A percentile compares a stretch with the other conserved stretches of the same genome.
phyloP scores from a whole-genome alignment of 176 grass and related monocot species.

The Puya raimondii region DNA sequence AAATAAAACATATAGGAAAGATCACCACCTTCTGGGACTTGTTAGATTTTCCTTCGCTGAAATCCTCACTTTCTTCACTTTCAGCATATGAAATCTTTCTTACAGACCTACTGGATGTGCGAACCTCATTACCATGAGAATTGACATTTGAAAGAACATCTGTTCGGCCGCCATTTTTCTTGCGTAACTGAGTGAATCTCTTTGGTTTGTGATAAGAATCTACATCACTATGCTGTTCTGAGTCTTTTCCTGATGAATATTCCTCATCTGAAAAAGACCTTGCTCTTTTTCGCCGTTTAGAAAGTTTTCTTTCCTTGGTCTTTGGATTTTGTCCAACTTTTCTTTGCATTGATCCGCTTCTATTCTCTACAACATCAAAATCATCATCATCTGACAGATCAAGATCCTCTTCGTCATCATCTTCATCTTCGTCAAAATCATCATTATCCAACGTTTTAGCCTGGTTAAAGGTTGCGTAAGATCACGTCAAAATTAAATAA shows the following conservation, averaged over 20 bases:
- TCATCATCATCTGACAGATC: conserved; percentile 71
- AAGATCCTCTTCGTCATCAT: conserved; percentile 47
- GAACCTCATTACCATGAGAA: conserved; percentile 46
- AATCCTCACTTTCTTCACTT: conserved; percentile 92
- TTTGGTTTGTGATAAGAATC: conserved; percentile 43
- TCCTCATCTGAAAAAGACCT: conserved; percentile 74
- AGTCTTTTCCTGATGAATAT: conserved; percentile 76
- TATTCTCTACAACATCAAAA: conserved; percentile 57
- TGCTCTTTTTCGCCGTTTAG: conserved; percentile 45
- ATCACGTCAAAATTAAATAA: background rate
- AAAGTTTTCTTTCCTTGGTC: conserved; percentile 46
- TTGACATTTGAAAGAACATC: conserved; percentile 20
- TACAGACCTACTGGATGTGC: conserved; percentile 69
- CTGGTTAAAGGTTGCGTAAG: conserved; percentile 25
- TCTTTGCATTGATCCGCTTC: conserved; percentile 35
- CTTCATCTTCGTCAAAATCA: conserved; percentile 48
- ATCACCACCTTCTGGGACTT: conserved; percentile 75
- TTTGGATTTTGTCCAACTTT: conserved; percentile 52
- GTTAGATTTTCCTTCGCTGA: conserved; percentile 52
- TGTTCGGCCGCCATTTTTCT: conserved; percentile 33
- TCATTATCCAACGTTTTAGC: conserved; percentile 63
- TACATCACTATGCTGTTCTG: conserved; percentile 41
- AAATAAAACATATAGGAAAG: background rate
- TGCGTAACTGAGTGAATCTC: conserved; percentile 34
- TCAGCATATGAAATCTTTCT: conserved; percentile 95